Conservation (phyloP, 768 basidiomycete species). For the Collybia mongolica region DNA sequence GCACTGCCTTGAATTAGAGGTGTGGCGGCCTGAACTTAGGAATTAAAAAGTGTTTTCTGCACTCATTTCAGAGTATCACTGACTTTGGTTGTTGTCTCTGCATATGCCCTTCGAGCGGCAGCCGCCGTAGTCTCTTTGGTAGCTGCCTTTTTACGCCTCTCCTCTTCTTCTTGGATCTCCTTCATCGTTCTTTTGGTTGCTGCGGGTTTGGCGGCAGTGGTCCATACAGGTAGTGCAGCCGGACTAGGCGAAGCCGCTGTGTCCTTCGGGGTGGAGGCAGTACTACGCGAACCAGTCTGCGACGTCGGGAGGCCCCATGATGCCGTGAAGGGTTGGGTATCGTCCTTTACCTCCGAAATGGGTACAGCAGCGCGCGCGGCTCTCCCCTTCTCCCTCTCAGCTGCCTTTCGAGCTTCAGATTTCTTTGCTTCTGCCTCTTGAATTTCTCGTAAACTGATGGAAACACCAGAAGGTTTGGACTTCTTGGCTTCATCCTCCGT, state of each 20-base stretch:
- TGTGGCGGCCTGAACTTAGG: slow-evolving; percentile 5
- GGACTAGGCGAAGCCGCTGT: slow-evolving; percentile 23
- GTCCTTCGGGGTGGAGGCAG: slow-evolving; percentile 41
- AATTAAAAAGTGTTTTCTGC: too few relatives aligned
- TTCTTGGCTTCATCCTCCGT: slow-evolving; percentile 70
- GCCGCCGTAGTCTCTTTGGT: slow-evolving; percentile 59
- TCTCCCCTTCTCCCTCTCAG: slow-evolving; percentile 71
- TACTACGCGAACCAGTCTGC: slow-evolving; percentile 61
- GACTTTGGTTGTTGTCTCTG: slow-evolving; percentile 78
- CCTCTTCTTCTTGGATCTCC: slow-evolving; percentile 98
- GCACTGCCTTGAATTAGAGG: slow-evolving; percentile 41
- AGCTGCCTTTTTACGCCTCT: slow-evolving; percentile 70
- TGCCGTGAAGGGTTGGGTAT: slow-evolving; percentile 59
- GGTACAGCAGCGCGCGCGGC: slow-evolving; percentile 46
- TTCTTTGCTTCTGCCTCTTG: slow-evolving; percentile 91
- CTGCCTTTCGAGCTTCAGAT: slow-evolving; percentile 71
- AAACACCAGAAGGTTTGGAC: slow-evolving; percentile 35
- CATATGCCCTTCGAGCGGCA: slow-evolving; percentile 69
- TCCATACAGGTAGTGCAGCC: slow-evolving; percentile 68
- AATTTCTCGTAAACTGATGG: slow-evolving; percentile 86
- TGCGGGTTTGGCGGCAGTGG: slow-evolving; percentile 52
- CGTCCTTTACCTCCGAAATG: slow-evolving; percentile 43
- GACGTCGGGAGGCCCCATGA: slow-evolving; percentile 89
- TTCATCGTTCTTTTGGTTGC: slow-evolving; percentile 90
- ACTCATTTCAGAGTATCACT: slow-evolving; percentile 8